Evolutionary conservation across 352 stramenopile genomes (phyloP).

Genomic region (Elongisporangium prolatum): DNA sequence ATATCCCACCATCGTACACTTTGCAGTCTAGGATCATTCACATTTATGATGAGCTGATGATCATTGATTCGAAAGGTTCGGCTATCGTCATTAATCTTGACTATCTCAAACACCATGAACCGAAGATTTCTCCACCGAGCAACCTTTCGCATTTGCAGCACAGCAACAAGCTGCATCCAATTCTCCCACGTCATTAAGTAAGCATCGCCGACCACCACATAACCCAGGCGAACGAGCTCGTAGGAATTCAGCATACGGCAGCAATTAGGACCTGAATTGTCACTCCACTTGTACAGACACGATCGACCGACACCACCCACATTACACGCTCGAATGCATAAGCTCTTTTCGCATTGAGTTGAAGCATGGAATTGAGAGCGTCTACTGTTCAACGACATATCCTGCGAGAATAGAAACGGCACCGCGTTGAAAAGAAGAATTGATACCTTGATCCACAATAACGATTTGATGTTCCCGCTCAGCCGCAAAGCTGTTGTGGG

Average conservation of each 20-base stretch:
- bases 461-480: slow-evolving; percentile 21
- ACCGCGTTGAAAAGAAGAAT: slow-evolving; percentile 31
- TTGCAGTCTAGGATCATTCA: too few species aligned
- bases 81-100: neutral
- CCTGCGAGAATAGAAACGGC: slow-evolving; percentile 19
- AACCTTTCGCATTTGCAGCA: neutral
- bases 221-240: slow-evolving; percentile 12
- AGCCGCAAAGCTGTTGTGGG: slow-evolving; percentile 18
- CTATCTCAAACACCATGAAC: neutral
- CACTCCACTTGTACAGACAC: neutral
- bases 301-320: slow-evolving; percentile 17
- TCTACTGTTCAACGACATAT: neutral
- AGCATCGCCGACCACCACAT: slow-evolving; percentile 4
- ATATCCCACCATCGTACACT: too few species aligned
- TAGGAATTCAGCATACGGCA: slow-evolving; percentile 1
- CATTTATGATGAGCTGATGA: too few species aligned
- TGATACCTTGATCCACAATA: slow-evolving; percentile 32
- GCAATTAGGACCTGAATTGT: neutral
- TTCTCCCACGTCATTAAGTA: slow-evolving; percentile 2
- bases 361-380: slow-evolving; percentile 3
- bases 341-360: slow-evolving; percentile 10
- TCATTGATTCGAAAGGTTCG: too few species aligned
- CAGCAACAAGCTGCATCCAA: neutral
- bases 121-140: neutral
- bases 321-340: slow-evolving; percentile 21